These are phyloP conservation scores for Cryptococcus sp. DNA, from an alignment of 1,284 basidiomycete species.

Conservation along the genomic window DNA sequence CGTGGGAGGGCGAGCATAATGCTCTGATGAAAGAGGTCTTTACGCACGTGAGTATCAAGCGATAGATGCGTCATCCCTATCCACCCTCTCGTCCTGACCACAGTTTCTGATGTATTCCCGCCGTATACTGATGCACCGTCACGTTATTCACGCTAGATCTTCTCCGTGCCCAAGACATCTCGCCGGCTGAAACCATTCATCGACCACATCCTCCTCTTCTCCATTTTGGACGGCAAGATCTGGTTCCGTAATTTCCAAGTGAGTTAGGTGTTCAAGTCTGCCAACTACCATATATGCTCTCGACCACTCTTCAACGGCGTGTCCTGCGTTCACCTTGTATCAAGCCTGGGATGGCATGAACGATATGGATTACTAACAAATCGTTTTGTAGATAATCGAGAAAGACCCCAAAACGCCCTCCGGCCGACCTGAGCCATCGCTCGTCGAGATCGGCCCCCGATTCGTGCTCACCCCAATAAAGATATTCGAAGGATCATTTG, in stretches of 20 bases:
- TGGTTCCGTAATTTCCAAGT: constrained; percentile 99
- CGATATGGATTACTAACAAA: not conserved
- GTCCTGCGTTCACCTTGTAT: not conserved
- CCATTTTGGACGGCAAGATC: constrained; percentile 91
- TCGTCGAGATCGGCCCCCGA: constrained; percentile 94
- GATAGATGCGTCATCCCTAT: not conserved
- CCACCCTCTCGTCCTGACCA: too few species aligned
- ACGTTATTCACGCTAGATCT: constrained; percentile 64
- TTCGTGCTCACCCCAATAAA: constrained; percentile 97
- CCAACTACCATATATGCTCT: not conserved
- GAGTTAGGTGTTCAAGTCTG: constrained; percentile 20
- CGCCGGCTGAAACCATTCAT: constrained; percentile 95
- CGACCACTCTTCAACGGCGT: not conserved
- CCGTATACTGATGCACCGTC: not conserved
- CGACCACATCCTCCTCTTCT: constrained; percentile 96
- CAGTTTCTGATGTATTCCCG: not conserved
- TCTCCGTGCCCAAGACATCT: constrained; percentile 87
- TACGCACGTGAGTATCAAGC: constrained; percentile 72
- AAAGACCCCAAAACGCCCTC: constrained; percentile 62
- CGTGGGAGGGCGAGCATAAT: constrained; percentile 87
- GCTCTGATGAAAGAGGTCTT: constrained; percentile 91
- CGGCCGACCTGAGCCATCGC: constrained; percentile 60
- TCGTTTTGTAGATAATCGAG: constrained; percentile 59
- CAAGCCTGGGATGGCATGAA: not conserved
- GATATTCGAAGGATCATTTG: constrained; percentile 97